Evolutionary conservation across 1,139 yeast species (phyloP), one percentile per base, ranked within the genome.

Genomic region (Sugiyamaella paludigena): DNA sequence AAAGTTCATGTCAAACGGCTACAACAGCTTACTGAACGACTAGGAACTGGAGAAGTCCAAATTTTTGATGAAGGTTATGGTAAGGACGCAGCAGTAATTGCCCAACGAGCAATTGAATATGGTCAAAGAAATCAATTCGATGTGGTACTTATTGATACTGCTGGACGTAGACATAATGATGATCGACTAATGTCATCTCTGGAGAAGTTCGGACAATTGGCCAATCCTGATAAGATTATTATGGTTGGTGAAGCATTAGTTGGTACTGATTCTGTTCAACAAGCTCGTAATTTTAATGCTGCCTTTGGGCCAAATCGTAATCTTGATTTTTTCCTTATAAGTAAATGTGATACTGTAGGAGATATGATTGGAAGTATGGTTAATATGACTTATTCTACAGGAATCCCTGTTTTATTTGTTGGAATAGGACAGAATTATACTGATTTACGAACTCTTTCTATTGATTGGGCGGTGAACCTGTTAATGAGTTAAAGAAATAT

Each of bases 221-320:
- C 98, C 2, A 79, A 87, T 51, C 98, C 98, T 1, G 94, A 92
- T 69, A 91, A 87, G 69, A 91, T 92, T 62, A 89, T 92, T 62
- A 92, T 92, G 98, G 98, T 92, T 15, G 98, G 98, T 39, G 98
- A 92, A 67, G 98, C 98, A 0, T 75, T 92, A 41, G 98, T 91
- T 1, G 98, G 98, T 16, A 91, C 98, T 0, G 98, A 92, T 65
- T 88, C 97, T 1, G 97, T 92, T 4, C 88, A 87, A 65, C 98
- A 92, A 66, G 98, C 98, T 0, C 80, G 80, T 49, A 91, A 92
- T 65, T 92, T 92, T 70, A 91, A 92, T 65, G 80, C 81, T 58
- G 97, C 98, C 0, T 92, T 94, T 70, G 98, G 98, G 11, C 83
- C 84, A 52, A 79, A 78, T 42, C 75, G 98, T 50, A 78, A 79